Evolutionary conservation across 2,329 filamentous ascomycete genomes (phyloP).

Genomic region (Phialophora verrucosa): DNA sequence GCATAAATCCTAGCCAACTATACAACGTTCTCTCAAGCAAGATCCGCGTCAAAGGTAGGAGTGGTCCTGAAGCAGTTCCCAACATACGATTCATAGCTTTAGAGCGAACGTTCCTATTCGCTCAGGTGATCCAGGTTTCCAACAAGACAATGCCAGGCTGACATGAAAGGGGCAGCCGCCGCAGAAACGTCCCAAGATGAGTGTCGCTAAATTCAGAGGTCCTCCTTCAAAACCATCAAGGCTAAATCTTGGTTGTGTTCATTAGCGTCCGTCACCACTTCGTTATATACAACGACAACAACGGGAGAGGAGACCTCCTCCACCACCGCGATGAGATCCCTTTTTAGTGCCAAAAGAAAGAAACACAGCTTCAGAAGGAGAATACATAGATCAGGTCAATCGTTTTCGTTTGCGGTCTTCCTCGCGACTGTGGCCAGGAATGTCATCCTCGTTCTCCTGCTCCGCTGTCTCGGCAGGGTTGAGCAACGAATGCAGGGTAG

Average conservation of each 20-base stretch:
- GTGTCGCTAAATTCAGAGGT: conserved; percentile 5
- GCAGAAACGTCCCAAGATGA: not conserved
- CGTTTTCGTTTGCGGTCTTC: conserved; percentile 69
- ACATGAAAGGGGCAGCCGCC: not conserved
- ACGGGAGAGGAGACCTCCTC: not conserved
- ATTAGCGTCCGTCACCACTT: not conserved
- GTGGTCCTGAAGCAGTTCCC: not conserved
- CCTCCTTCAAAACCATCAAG: not conserved
- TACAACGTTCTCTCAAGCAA: not conserved
- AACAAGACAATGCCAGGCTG: not conserved
- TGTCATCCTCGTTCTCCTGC: conserved; percentile 66
- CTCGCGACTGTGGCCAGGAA: conserved; percentile 60
- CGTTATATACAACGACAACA: conserved; percentile 12
- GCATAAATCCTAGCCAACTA: not conserved
- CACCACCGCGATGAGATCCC: not conserved
- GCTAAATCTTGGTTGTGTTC: not conserved
- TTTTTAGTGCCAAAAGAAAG: not conserved
- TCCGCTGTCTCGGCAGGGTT: conserved; percentile 73
- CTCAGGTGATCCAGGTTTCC: not conserved
- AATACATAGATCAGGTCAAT: conserved; percentile 48
- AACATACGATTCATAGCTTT: not conserved
- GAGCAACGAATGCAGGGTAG: conserved; percentile 69
- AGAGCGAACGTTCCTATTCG: not conserved
- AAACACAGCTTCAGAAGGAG: conserved; percentile 1
- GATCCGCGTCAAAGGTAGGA: not conserved